Evolutionary conservation across 2,329 filamentous ascomycete genomes (phyloP), one percentile per base, ranked within the genome.

Genomic region (Cordyceps tenuipes): DNA sequence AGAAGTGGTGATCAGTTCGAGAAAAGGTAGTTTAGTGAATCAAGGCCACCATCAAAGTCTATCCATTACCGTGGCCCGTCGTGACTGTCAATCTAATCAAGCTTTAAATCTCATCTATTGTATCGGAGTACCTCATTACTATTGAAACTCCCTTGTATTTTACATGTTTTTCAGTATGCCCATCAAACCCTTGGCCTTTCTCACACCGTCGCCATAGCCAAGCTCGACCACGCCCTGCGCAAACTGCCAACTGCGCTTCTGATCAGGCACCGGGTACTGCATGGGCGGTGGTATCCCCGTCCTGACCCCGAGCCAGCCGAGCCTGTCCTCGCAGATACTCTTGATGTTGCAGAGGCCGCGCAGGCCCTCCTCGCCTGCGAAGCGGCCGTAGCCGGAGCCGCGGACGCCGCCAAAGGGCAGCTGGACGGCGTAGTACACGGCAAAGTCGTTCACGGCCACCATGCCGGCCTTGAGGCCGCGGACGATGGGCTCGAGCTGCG

Each of bases 371-470:
- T 89, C 86, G 26, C 91, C 94, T 0, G 91, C 93, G 74, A 99
- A 99, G 3, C 93, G 82, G 1, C 94, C 94, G 71, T 97, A 97
- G 0, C 90, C 94, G 26, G 89, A 95, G 1, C 91, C 93, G 61
- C 84, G 85, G n/a, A 90, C 85, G 58, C 92, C 94, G 43, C 94
- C 94, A 73, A 99, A 99, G 0, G 94, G 94, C 44, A 99, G 76
- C 74, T 96, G 91, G 8, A 96, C 92, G 57, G 93, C 91, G 70
- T 99, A 99, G 73, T 86, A 97, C 31, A 86, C 88, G 21, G 87
- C 94, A 69, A 99, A 99, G 76, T 99, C 94, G 71, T 99, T 99
- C 66, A 99, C 84, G 26, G 91, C 86, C 0, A 97, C 90, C 89
- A 96, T 97, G 49, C 94, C 94, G 0, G 89, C 86, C 63, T 87